Evolutionary conservation across 2,329 filamentous ascomycete genomes (phyloP).

Genomic region (Metarhizium guizhouense): DNA sequence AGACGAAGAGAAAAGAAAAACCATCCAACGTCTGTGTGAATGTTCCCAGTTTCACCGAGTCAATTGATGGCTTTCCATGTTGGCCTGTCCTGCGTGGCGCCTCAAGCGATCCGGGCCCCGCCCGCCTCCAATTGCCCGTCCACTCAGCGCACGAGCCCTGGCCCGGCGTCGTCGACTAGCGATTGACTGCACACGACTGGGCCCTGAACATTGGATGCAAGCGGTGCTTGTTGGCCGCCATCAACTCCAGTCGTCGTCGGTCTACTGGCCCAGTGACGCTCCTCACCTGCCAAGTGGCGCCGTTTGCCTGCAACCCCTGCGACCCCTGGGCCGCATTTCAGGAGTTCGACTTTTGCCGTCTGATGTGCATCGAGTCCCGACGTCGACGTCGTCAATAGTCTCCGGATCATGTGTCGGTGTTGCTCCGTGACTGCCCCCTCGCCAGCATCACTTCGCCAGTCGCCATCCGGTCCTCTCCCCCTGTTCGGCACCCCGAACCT

Average conservation of each 20-base stretch:
- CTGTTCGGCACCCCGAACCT: background rate
- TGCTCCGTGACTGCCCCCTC: conserved; percentile 2
- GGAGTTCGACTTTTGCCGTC: background rate
- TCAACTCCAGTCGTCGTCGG: background rate
- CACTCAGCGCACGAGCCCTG: background rate
- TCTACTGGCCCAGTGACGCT: background rate
- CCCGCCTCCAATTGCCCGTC: background rate
- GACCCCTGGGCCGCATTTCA: background rate
- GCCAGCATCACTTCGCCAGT: background rate
- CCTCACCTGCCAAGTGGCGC: background rate
- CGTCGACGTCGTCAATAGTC: background rate
- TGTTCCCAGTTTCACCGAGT: too few relatives aligned
- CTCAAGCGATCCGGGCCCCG: background rate
- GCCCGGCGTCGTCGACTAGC: background rate
- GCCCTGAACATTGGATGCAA: too few relatives aligned
- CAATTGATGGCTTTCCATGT: too few relatives aligned
- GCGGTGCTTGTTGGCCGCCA: background rate
- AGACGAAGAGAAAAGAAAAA: too few relatives aligned
- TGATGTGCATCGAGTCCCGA: conserved; percentile 7
- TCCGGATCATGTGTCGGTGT: conserved; percentile 32
- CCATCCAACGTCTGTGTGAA: too few relatives aligned
- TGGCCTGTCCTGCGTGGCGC: background rate
- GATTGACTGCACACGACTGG: too few relatives aligned
- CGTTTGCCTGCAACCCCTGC: background rate
- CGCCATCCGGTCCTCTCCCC: background rate